A percentile compares a stretch with the other conserved stretches of the same genome.
Evolutionary conservation across 2,329 filamentous ascomycete genomes (phyloP).

Genomic region (Iodosphaeria phyllophila): DNA sequence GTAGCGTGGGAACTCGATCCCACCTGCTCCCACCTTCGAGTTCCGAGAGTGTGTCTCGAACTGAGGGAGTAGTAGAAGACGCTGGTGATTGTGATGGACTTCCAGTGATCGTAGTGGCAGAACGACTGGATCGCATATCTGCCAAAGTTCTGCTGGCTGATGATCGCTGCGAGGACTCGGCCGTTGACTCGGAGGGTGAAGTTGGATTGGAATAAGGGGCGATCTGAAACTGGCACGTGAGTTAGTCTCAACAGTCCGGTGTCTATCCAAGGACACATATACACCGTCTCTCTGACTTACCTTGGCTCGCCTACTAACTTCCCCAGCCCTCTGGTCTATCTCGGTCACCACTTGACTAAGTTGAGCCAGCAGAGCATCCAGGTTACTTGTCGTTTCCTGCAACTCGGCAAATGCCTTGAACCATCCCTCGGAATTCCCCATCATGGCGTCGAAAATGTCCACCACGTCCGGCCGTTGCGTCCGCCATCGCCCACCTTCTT

Average conservation of each 20-base stretch:
- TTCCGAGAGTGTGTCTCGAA: too few relatives aligned
- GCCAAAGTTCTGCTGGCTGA: constrained; percentile 1
- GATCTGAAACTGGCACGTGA: constrained; percentile 4
- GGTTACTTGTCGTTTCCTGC: constrained; percentile 49
- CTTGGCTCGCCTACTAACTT: constrained; percentile 62
- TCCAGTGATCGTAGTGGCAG: background rate
- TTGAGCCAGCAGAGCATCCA: constrained; percentile 52
- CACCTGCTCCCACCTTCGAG: too few relatives aligned
- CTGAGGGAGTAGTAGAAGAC: too few relatives aligned
- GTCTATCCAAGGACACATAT: too few relatives aligned
- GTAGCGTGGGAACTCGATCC: too few relatives aligned
- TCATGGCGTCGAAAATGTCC: constrained; percentile 76
- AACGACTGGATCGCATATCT: background rate
- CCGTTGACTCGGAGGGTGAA: constrained; percentile 9
- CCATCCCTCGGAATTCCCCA: constrained; percentile 85
- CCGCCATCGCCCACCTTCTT: constrained; percentile 42
- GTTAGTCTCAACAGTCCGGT: constrained; percentile 3
- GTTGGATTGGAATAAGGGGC: constrained; percentile 11
- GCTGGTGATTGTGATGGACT: too few relatives aligned
- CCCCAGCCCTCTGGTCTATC: constrained; percentile 70
- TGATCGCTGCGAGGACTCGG: constrained; percentile 5
- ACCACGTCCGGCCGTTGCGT: constrained; percentile 41
- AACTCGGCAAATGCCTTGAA: constrained; percentile 60
- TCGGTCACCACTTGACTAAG: constrained; percentile 64
- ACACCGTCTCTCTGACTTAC: constrained; percentile 31